Percentiles rank a stretch among this genome's conserved stretches.
These are phyloP conservation scores for Ophiostoma tasmaniense DNA, from an alignment of 2,329 filamentous ascomycete species.

Conservation along the genomic window DNA sequence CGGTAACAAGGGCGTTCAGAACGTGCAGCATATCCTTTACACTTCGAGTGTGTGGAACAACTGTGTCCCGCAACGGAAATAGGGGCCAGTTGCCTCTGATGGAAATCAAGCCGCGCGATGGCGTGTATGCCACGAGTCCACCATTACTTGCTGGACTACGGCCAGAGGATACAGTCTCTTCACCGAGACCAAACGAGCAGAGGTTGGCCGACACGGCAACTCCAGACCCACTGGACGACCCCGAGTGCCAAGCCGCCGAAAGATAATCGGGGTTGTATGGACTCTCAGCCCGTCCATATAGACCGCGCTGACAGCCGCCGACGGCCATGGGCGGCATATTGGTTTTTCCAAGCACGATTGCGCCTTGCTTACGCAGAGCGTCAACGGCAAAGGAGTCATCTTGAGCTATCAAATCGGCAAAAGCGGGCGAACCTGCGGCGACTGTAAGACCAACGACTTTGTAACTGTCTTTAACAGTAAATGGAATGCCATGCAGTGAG, in stretches of 20 bases:
- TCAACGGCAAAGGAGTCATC: not conserved
- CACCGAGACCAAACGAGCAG: not conserved
- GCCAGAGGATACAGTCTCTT: not conserved
- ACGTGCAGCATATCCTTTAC: not conserved
- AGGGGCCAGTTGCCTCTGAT: conserved; percentile 46
- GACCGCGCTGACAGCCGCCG: not conserved
- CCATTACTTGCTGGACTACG: not conserved
- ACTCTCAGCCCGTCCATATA: not conserved
- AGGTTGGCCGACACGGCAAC: not conserved
- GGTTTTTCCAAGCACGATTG: not conserved
- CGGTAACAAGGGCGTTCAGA: not conserved
- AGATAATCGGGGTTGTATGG: not conserved
- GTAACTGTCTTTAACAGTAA: not conserved
- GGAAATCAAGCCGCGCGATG: conserved; percentile 43
- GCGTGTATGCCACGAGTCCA: conserved; percentile 41
- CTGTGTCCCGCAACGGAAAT: conserved; percentile 47
- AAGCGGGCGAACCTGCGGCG: not conserved
- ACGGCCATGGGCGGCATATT: not conserved
- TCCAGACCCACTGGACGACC: not conserved
- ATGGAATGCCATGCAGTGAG: not conserved
- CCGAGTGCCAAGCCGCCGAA: not conserved
- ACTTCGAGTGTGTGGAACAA: conserved; percentile 30
- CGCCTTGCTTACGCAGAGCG: not conserved
- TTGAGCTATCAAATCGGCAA: not conserved
- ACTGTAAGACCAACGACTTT: not conserved